Percentiles rank a stretch among this genome's conserved stretches.
Evolutionary conservation across 345 rosid species (phyloP).

Genomic region (Citrus mangshanensis): DNA sequence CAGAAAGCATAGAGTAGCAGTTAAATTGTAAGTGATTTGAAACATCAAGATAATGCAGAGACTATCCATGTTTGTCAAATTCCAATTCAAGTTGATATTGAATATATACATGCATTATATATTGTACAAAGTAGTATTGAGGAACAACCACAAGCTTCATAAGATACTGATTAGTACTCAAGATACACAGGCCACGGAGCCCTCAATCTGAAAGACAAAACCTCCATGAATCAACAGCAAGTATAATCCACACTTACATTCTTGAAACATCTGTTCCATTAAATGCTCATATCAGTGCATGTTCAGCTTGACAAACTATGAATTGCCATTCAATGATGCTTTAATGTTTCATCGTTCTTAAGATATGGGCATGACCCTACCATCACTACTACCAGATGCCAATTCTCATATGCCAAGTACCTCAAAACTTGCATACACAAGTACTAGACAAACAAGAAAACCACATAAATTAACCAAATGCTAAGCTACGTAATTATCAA

Average conservation of each 20-base stretch:
- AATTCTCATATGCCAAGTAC: not conserved
- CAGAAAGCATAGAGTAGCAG: not conserved
- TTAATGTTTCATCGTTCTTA: not conserved
- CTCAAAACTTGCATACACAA: not conserved
- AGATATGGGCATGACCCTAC: not conserved
- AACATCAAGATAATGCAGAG: not conserved
- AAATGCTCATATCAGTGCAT: not conserved
- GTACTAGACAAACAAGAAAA: not conserved
- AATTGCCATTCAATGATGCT: not conserved
- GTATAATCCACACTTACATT: not conserved
- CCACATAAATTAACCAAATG: not conserved
- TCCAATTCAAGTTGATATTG: not conserved
- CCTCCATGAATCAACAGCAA: not conserved
- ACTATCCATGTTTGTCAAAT: not conserved
- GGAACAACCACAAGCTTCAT: not conserved
- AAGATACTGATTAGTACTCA: not conserved
- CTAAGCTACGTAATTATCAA: slow-evolving; percentile 13
- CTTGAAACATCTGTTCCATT: not conserved
- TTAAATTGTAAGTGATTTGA: not conserved
- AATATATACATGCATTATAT: not conserved
- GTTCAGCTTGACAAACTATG: not conserved
- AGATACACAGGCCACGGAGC: not conserved
- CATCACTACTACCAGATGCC: not conserved
- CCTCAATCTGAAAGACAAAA: too few relatives aligned
- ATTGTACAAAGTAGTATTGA: not conserved